Evolutionary conservation across 768 basidiomycete genomes (phyloP).

Genomic region (Albatrellus ellisii): DNA sequence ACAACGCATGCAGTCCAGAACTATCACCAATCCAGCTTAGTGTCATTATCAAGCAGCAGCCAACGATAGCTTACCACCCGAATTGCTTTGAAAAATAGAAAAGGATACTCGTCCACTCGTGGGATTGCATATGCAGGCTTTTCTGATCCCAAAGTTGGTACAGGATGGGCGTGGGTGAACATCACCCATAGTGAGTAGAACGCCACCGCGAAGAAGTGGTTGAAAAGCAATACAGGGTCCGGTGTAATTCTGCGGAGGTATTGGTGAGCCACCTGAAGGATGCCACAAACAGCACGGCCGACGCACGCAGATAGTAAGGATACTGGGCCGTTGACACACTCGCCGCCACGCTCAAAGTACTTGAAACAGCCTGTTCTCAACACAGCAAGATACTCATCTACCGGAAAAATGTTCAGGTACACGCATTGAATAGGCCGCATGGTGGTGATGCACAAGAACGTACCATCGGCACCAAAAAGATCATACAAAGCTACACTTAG

Average conservation of each 20-base stretch:
- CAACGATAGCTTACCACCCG: slow-evolving; percentile 39
- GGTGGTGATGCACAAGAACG: background rate
- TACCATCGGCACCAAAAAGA: slow-evolving; percentile 87
- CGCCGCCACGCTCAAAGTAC: slow-evolving; percentile 91
- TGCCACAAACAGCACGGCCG: background rate
- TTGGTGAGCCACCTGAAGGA: too few species aligned
- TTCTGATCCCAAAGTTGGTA: slow-evolving; percentile 20
- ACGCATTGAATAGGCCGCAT: too few species aligned
- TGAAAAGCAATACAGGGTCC: slow-evolving; percentile 67
- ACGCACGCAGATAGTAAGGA: slow-evolving; percentile 78
- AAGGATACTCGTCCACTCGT: slow-evolving; percentile 52
- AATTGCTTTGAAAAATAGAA: slow-evolving; percentile 42
- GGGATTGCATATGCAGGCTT: slow-evolving; percentile 31
- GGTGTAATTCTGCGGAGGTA: slow-evolving; percentile 54
- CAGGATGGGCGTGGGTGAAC: slow-evolving; percentile 48
- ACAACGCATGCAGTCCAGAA: slow-evolving; percentile 90
- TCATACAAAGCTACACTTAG: slow-evolving; percentile 90
- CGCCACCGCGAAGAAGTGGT: slow-evolving; percentile 93
- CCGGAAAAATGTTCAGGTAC: too few species aligned
- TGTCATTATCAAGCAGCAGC: background rate
- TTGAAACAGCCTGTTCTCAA: slow-evolving; percentile 87
- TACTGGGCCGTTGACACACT: slow-evolving; percentile 80
- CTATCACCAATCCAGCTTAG: slow-evolving; percentile 23
- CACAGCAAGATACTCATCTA: slow-evolving; percentile 48
- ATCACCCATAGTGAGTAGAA: slow-evolving; percentile 89